Evolutionary conservation across 345 rosid species (phyloP).

Genomic region (Psidium friedrichsthalianum): DNA sequence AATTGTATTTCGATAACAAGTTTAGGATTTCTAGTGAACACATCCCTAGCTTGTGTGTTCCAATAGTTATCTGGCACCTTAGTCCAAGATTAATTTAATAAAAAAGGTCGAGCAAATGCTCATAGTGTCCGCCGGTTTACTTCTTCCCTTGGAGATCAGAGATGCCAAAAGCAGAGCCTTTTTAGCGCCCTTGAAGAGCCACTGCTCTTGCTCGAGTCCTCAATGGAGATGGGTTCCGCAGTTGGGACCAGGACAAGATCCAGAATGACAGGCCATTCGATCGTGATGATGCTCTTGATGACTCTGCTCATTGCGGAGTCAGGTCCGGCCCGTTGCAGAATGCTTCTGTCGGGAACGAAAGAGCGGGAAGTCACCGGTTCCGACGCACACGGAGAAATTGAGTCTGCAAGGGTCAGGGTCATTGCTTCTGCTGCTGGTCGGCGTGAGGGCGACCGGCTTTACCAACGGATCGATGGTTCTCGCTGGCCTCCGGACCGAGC

Average conservation of each 20-base stretch:
- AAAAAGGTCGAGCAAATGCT: neutral
- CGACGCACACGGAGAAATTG: neutral
- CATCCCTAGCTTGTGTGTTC: neutral
- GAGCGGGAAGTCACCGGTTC: neutral
- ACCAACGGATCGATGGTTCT: slow-evolving; percentile 10
- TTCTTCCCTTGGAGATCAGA: slow-evolving; percentile 21
- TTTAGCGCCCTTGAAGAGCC: neutral
- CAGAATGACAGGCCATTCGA: neutral
- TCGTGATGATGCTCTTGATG: neutral
- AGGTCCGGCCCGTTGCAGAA: neutral
- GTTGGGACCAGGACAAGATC: neutral
- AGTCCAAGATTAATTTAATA: neutral
- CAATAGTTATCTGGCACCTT: neutral
- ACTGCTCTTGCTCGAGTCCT: neutral
- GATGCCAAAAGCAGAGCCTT: slow-evolving; percentile 10
- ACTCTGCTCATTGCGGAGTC: neutral
- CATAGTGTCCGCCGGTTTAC: neutral
- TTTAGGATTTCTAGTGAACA: too few relatives aligned
- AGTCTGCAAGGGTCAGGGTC: neutral
- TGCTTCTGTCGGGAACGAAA: neutral
- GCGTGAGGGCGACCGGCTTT: neutral
- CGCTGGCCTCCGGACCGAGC: slow-evolving; percentile 67
- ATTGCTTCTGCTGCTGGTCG: neutral
- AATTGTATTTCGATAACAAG: too few relatives aligned
- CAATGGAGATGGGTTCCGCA: neutral